phyloP scores from a whole-genome alignment of 2,329 filamentous ascomycete genomes.

The Talaromyces piceae region DNA sequence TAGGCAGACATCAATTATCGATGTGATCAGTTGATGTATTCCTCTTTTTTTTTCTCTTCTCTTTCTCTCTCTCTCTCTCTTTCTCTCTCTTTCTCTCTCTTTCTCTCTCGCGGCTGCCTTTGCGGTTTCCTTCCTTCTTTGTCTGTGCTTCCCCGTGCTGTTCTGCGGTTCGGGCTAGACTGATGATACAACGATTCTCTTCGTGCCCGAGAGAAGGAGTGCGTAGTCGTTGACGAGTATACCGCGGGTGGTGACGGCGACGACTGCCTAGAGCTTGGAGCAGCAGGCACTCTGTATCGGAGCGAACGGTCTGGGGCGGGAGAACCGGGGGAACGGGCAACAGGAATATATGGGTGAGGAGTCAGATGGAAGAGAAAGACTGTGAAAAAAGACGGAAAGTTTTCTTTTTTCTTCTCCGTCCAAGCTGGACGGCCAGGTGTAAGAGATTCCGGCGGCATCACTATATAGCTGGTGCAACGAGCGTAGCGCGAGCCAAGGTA shows the following conservation, averaged over 20 bases:
- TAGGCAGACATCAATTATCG: conserved; percentile 14
- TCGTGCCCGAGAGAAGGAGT: no score
- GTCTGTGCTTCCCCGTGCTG: conserved; percentile 1
- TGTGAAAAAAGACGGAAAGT: no score
- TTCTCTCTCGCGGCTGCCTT: background rate
- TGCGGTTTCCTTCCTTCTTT: background rate
- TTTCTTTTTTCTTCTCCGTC: no score
- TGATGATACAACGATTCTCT: no score
- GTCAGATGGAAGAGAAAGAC: no score
- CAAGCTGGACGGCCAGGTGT: no score
- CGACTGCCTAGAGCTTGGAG: background rate
- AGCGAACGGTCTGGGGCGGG: background rate
- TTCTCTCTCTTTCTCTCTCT: background rate
- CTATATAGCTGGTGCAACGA: no score
- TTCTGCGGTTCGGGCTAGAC: no score
- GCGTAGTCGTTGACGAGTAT: background rate
- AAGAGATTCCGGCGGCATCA: no score
- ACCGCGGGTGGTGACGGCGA: background rate
- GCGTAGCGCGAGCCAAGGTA: no score
- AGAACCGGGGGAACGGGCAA: no score
- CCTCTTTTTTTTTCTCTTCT: background rate
- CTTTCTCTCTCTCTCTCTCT: background rate
- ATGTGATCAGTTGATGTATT: background rate
- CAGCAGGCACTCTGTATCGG: background rate
- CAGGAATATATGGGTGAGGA: no score